Base-by-base conservation (phyloP, 164 flowering plant genomes). In the Vitis labrusca region DNA sequence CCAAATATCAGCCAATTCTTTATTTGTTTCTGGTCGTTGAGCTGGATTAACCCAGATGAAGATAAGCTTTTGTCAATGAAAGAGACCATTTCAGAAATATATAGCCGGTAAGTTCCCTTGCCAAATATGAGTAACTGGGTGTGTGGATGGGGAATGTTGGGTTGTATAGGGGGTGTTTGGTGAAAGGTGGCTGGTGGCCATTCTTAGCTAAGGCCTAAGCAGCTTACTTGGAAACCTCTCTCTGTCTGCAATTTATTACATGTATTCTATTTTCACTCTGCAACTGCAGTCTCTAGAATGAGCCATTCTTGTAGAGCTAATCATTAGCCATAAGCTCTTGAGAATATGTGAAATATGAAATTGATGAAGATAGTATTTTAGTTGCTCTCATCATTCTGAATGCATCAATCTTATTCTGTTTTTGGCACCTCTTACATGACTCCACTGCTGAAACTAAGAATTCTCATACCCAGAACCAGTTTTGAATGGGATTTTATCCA, bases 21-120 rank as follows among this genome's bases (percentile, higher is more conserved):
- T 84, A 71, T 83, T 82, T 69, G 74, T 84, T 57, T 83, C 87
- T 37, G 86, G 86, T 52, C 83, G 87, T 14, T 86, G 81, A 81
- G 70, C 63, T 55, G 27, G 48, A 10, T 23, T 2, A n/a, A 48
- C 59, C 60, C 29, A 16, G 23, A 49, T 8, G 16, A 16, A 48
- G 53, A 50, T 0, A 57, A 23, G 14, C 55, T 32, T 54, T 51
- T 6, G 44, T 6, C 44, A 6, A 27, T 9, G 9, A 14, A 27
- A 58, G 52, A 67, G 52, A 30, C 63, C 61, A 16, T 70, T 37
- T 57, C 69, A 58, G 49, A 55, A 53, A 58, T 48, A 66, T 30
- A 2, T 50, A 65, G 50, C 50, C 17, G 53, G 51, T 59, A 61
- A 30, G 49, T 57, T 51, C 68, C 57, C 32, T 11, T 58, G 49